phyloP scores from a whole-genome alignment of 441 rosid genomes.

The Bocquillonia castaneifolia region DNA sequence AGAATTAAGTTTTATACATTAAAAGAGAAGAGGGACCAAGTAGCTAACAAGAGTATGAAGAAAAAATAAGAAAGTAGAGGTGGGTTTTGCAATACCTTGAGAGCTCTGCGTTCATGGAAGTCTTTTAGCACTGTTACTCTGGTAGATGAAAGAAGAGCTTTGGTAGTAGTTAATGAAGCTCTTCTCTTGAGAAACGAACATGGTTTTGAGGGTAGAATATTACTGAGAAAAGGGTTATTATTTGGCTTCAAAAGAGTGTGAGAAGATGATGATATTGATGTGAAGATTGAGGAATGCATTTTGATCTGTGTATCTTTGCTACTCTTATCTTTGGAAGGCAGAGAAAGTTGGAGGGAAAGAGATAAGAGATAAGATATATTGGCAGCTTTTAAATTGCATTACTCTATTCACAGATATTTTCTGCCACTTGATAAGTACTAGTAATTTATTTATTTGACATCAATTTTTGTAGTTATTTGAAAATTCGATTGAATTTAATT shows the following conservation, averaged over 20 bases:
- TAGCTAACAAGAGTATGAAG: no score
- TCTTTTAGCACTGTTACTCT: constrained; percentile 37
- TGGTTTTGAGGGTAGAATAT: constrained; percentile 26
- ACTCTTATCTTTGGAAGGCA: background rate
- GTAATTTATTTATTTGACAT: no score
- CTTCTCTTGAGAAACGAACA: constrained; percentile 21
- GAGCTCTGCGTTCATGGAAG: constrained; percentile 47
- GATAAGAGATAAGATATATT: constrained; percentile 27
- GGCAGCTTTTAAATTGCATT: background rate
- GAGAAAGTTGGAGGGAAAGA: no score
- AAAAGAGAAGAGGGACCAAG: no score
- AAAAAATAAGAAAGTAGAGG: background rate
- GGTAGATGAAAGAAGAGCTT: constrained; percentile 36
- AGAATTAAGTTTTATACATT: no score
- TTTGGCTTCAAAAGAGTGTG: constrained; percentile 31
- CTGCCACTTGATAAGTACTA: no score
- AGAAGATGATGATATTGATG: constrained; percentile 32
- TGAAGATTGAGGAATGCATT: constrained; percentile 34
- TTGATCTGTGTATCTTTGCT: background rate
- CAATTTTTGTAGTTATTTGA: no score
- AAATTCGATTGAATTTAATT: no score
- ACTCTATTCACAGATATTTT: background rate
- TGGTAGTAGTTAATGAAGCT: constrained; percentile 25
- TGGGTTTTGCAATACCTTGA: constrained; percentile 34
- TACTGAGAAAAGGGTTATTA: constrained; percentile 29